phyloP scores from a whole-genome alignment of 305 asterid genomes.

The Rubia tinctorum region DNA sequence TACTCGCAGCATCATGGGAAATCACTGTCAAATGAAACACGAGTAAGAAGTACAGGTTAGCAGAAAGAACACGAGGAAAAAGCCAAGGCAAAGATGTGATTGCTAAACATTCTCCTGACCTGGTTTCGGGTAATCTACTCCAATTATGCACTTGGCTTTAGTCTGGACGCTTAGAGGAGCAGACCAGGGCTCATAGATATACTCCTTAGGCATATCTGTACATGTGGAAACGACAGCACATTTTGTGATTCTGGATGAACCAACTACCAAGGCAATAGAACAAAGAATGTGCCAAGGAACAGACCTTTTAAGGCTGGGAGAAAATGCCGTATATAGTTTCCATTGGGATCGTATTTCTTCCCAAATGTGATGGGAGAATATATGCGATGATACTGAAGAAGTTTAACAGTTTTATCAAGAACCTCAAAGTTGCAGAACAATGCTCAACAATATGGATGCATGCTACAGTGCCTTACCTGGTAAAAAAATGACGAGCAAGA shows the following conservation, averaged over 20 bases:
- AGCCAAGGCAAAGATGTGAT: neutral
- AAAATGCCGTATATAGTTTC: conserved; percentile 77
- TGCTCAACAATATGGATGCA: neutral
- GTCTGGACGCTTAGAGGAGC: conserved; percentile 79
- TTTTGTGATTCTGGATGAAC: conserved; percentile 15
- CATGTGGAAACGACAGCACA: conserved; percentile 4
- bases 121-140: conserved; percentile 95
- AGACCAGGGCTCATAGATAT: conserved; percentile 92
- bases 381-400: conserved; percentile 71
- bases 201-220: conserved; percentile 94
- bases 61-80: neutral
- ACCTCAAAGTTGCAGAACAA: neutral
- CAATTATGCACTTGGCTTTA: conserved; percentile 80
- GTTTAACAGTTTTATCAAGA: neutral
- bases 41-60: conserved; percentile 1
- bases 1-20: conserved; percentile 72
- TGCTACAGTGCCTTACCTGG: conserved; percentile 48
- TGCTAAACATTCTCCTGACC: conserved; percentile 31
- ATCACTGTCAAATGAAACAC: conserved; percentile 42
- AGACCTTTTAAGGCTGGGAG: conserved; percentile 83
- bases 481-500: conserved; percentile 95
- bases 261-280: conserved; percentile 20
- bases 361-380: conserved; percentile 93
- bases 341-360: conserved; percentile 84
- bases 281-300: conserved; percentile 18